These are phyloP conservation scores for Alternaria alternata DNA, from an alignment of 2,329 filamentous ascomycete species.

Conservation along the genomic window DNA sequence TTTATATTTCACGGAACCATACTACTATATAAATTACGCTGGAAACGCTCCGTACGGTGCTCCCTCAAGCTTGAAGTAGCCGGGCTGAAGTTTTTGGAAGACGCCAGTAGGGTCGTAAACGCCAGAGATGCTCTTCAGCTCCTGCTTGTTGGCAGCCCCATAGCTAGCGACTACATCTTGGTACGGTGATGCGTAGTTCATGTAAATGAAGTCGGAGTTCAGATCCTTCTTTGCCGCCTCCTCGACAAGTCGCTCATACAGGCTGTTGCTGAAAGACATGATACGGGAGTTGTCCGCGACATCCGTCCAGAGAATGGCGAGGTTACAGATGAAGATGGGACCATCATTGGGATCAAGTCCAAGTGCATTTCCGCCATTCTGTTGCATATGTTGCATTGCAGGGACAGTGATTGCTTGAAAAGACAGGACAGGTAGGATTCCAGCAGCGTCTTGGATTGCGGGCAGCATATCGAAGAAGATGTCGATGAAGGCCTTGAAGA, in stretches of 20 bases:
- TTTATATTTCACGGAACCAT: neutral
- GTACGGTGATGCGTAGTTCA: conserved; percentile 58
- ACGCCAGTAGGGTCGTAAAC: conserved; percentile 27
- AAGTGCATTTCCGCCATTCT: conserved; percentile 43
- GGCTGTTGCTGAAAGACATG: conserved; percentile 29
- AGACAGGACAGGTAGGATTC: conserved; percentile 34
- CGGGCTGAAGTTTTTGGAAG: conserved; percentile 32
- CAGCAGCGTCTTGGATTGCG: conserved; percentile 27
- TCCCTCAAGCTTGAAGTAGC: conserved; percentile 33
- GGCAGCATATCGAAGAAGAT: conserved; percentile 36
- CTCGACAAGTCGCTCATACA: conserved; percentile 20
- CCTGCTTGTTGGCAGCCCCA: conserved; percentile 47
- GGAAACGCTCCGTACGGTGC: conserved; percentile 26
- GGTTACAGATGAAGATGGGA: conserved; percentile 32
- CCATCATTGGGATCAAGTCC: conserved; percentile 33
- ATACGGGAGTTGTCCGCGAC: conserved; percentile 34
- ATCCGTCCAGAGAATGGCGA: conserved; percentile 35
- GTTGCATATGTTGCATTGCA: conserved; percentile 34
- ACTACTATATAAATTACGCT: neutral
- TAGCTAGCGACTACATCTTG: conserved; percentile 56
- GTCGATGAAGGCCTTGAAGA: conserved; percentile 29
- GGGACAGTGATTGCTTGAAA: conserved; percentile 41
- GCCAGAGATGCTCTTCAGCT: conserved; percentile 22
- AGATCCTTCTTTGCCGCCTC: conserved; percentile 22
- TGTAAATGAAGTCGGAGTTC: conserved; percentile 49